A percentile compares a stretch with the other conserved stretches of the same genome.
These are phyloP conservation scores for Cenchrus purpureus DNA, from an alignment of 176 grass and related monocot species.

Conservation along the genomic window DNA sequence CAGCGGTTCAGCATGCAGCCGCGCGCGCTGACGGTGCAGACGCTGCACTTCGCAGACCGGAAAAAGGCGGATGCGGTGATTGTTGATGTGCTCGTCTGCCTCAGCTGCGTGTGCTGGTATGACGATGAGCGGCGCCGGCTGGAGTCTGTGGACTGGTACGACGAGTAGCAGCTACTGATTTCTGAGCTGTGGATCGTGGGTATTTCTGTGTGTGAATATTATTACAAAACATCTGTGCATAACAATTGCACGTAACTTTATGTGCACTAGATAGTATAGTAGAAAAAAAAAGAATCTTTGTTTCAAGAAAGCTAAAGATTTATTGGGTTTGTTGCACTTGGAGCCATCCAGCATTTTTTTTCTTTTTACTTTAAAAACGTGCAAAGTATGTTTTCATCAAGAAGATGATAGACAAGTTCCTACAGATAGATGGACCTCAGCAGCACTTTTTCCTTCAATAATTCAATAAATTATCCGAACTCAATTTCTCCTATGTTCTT, in stretches of 20 bases:
- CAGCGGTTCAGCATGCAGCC: conserved; percentile 66
- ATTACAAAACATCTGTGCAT: not conserved
- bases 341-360: no score
- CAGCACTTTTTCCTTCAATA: no score
- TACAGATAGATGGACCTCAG: no score
- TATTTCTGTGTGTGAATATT: not conserved
- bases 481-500: no score
- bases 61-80: conserved; percentile 71
- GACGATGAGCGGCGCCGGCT: conserved; percentile 47
- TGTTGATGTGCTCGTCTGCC: conserved; percentile 71
- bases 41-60: conserved; percentile 80
- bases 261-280: no score
- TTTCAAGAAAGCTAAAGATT: no score
- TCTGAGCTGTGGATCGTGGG: not conserved
- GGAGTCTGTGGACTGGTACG: conserved; percentile 34
- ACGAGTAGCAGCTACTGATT: not conserved
- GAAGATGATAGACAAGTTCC: no score
- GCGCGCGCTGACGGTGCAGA: conserved; percentile 67
- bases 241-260: not conserved
- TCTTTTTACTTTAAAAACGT: no score
- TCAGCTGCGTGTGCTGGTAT: conserved; percentile 78
- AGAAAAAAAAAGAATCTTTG: no score
- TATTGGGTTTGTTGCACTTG: no score
- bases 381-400: no score
- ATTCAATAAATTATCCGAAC: no score